A percentile compares a stretch with the other conserved stretches of the same genome.
Conservation (phyloP, 2,329 filamentous ascomycete genomes). For the Trichoderma cornu-damae region DNA sequence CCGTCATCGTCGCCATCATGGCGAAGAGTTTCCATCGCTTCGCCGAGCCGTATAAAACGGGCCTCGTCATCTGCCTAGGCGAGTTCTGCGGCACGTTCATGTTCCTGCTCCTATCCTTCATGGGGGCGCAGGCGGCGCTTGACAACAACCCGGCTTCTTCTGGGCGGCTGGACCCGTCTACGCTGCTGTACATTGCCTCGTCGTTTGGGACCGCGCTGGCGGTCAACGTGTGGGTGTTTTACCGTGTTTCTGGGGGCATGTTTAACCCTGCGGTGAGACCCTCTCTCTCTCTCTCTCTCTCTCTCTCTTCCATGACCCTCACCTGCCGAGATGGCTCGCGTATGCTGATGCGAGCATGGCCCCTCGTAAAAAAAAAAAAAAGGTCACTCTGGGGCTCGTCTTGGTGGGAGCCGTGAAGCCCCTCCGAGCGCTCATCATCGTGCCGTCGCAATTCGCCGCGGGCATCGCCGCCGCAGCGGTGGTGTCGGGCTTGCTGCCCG, state of each 20-base stretch:
- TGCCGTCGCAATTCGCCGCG: slow-evolving; percentile 53
- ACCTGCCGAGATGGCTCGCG: not conserved
- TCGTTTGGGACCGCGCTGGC: slow-evolving; percentile 48
- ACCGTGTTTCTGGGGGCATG: slow-evolving; percentile 47
- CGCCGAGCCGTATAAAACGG: not conserved
- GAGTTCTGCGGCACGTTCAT: slow-evolving; percentile 52
- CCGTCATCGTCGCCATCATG: too few relatives aligned
- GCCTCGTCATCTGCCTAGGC: slow-evolving; percentile 30
- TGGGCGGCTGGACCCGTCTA: slow-evolving; percentile 30
- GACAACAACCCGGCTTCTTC: slow-evolving; percentile 27
- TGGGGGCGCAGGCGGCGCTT: slow-evolving; percentile 37
- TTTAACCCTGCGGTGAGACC: slow-evolving; percentile 48
- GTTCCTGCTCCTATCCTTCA: slow-evolving; percentile 44
- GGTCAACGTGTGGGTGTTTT: slow-evolving; percentile 54
- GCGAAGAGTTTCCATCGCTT: not conserved
- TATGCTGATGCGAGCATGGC: not conserved
- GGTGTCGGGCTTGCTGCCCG: slow-evolving; percentile 53
- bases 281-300: too few relatives aligned
- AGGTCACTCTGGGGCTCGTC: slow-evolving; percentile 53
- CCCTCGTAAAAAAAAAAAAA: too few relatives aligned
- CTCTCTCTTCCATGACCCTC: not conserved
- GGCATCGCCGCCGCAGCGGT: slow-evolving; percentile 56
- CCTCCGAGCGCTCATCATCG: slow-evolving; percentile 46
- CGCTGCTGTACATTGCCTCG: slow-evolving; percentile 46
- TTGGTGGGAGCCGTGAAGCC: slow-evolving; percentile 52